Conservation (phyloP, 106 monocot species). For the Dendrobium catenatum region DNA sequence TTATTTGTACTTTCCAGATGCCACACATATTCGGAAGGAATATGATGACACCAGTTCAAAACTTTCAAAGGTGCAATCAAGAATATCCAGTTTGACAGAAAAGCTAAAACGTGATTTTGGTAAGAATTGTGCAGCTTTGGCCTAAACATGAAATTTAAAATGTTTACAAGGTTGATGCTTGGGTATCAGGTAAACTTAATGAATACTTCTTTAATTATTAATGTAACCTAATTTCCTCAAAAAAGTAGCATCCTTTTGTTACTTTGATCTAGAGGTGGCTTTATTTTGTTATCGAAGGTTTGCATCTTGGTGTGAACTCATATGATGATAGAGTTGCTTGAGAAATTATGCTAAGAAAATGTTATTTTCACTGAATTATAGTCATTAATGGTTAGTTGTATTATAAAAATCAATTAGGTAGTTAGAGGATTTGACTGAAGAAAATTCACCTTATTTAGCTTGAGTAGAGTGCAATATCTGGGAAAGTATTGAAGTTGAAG, state of each 20-base stretch:
- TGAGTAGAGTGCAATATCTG: not conserved
- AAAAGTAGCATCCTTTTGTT: not conserved
- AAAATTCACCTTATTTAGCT: not conserved
- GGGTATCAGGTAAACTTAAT: no score
- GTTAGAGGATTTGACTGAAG: not conserved
- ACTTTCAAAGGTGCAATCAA: slow-evolving; percentile 85
- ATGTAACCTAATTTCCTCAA: not conserved
- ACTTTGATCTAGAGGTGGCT: not conserved
- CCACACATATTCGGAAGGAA: slow-evolving; percentile 74
- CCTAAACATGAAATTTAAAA: not conserved
- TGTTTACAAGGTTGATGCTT: not conserved
- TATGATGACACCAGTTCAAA: slow-evolving; percentile 83
- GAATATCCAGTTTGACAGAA: slow-evolving; percentile 64
- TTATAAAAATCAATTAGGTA: not conserved
- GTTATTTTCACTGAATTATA: not conserved
- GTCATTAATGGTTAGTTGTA: no score
- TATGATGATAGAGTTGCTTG: not conserved
- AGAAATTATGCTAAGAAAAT: not conserved
- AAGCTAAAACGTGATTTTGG: slow-evolving; percentile 90
- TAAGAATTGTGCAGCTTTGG: slow-evolving; percentile 20
- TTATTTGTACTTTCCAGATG: slow-evolving; percentile 38
- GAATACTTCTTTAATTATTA: not conserved
- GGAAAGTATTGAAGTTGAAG: not conserved
- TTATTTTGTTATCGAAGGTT: not conserved
- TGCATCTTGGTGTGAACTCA: not conserved